phyloP scores from a whole-genome alignment of 2,329 filamentous ascomycete species.

The Aspergillus fructus region DNA sequence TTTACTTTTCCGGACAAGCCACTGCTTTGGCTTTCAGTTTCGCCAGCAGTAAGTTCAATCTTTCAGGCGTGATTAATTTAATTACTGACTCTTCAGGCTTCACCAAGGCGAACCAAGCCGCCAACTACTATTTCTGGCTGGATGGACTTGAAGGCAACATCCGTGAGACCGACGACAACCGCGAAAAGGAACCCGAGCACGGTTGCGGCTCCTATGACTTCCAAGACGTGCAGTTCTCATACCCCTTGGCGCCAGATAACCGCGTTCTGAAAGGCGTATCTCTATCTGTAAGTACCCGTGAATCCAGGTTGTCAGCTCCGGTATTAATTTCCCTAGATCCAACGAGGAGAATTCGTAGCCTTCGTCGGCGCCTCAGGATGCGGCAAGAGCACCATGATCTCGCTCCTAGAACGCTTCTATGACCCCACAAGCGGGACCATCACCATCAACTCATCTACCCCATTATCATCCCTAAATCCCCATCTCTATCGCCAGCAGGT shows the following conservation, averaged over 20 bases:
- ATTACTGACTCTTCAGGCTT: constrained; percentile 34
- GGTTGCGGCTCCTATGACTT: constrained; percentile 36
- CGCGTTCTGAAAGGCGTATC: constrained; percentile 29
- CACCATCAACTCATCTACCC: constrained; percentile 57
- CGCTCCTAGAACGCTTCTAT: constrained; percentile 66
- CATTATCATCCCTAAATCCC: constrained; percentile 60
- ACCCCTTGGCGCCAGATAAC: constrained; percentile 24
- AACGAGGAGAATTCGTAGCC: constrained; percentile 53
- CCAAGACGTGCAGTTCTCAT: constrained; percentile 46
- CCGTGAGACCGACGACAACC: constrained; percentile 48
- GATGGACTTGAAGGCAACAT: constrained; percentile 45
- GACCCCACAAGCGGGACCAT: constrained; percentile 65
- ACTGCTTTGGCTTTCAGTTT: constrained; percentile 27
- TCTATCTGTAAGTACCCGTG: constrained; percentile 15
- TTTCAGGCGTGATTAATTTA: neutral
- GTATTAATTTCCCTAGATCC: constrained; percentile 28
- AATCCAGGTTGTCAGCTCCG: neutral
- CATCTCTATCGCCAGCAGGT: constrained; percentile 63
- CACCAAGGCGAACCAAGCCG: constrained; percentile 51
- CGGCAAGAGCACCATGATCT: constrained; percentile 68
- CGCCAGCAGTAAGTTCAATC: constrained; percentile 20
- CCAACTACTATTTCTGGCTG: constrained; percentile 49
- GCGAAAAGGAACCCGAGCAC: constrained; percentile 14
- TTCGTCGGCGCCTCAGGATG: constrained; percentile 59
- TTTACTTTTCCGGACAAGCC: constrained; percentile 38